Conservation (phyloP, 257 asterid species). For the Fraxinus pennsylvanica region DNA sequence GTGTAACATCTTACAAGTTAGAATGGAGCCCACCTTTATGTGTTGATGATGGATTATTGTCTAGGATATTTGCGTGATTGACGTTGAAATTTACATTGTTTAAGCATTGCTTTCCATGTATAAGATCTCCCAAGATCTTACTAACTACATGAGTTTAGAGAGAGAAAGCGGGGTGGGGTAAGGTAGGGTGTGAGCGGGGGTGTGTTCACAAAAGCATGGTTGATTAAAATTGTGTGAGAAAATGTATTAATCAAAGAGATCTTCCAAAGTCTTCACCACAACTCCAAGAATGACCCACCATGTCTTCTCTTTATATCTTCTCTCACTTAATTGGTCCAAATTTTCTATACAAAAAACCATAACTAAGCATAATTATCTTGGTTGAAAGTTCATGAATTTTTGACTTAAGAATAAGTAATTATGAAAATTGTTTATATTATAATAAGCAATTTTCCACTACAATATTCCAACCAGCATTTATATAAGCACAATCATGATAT, state of each 20-base stretch:
- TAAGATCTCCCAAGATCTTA: slow-evolving; percentile 56
- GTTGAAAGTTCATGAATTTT: not conserved
- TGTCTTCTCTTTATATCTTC: not conserved
- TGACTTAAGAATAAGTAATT: not conserved
- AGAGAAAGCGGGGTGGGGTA: no score
- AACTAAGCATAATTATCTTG: not conserved
- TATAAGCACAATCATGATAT: not conserved
- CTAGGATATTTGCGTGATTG: slow-evolving; percentile 93
- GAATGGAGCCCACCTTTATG: slow-evolving; percentile 58
- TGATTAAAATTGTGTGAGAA: not conserved
- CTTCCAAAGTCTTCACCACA: slow-evolving; percentile 67
- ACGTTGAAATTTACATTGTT: slow-evolving; percentile 66
- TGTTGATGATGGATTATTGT: slow-evolving; percentile 62
- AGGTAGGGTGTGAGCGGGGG: no score
- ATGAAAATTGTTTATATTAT: not conserved
- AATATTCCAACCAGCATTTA: not conserved
- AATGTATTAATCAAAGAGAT: slow-evolving; percentile 34
- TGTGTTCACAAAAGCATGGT: no score
- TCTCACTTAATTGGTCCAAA: slow-evolving; percentile 25
- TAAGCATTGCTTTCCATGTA: slow-evolving; percentile 44
- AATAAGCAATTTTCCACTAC: not conserved
- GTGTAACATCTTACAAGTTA: slow-evolving; percentile 36
- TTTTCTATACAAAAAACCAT: slow-evolving; percentile 18
- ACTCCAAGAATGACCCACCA: slow-evolving; percentile 67
- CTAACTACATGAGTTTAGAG: slow-evolving; percentile 54